phyloP scores from a whole-genome alignment of 805 yeast genomes.

The Lipomyces mesembrius region DNA sequence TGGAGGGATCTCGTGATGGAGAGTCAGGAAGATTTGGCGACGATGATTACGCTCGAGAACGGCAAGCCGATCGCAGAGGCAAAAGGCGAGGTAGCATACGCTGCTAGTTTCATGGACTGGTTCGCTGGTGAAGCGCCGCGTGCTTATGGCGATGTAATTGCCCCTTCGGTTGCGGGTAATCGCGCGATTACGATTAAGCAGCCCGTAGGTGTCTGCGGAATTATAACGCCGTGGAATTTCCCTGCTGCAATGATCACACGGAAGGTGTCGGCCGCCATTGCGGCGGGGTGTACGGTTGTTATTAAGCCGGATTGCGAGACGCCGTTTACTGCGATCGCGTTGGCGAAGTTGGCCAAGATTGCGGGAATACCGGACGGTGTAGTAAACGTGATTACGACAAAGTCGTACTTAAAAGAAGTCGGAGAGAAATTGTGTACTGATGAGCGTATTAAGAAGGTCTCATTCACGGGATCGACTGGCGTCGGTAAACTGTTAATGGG shows the following conservation, averaged over 20 bases:
- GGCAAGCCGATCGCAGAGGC: conserved; percentile 77
- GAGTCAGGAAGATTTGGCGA: conserved; percentile 68
- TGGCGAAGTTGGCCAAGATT: conserved; percentile 61
- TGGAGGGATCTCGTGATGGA: conserved; percentile 60
- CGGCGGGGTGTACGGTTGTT: conserved; percentile 79
- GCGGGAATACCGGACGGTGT: conserved; percentile 78
- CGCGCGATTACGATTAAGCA: conserved; percentile 66
- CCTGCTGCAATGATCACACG: conserved; percentile 59
- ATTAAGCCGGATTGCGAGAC: conserved; percentile 80
- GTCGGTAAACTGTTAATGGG: conserved; percentile 70
- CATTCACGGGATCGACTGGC: conserved; percentile 79
- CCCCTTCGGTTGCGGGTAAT: conserved; percentile 44
- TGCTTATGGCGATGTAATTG: conserved; percentile 64
- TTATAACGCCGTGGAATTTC: conserved; percentile 84
- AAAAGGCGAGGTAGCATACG: conserved; percentile 67
- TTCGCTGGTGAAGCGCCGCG: conserved; percentile 82
- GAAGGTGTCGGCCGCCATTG: conserved; percentile 70
- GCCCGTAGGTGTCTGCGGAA: conserved; percentile 83
- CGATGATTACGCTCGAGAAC: conserved; percentile 66
- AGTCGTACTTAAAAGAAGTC: conserved; percentile 45
- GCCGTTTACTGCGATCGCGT: conserved; percentile 72
- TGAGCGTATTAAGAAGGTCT: conserved; percentile 62
- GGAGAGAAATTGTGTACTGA: conserved; percentile 61
- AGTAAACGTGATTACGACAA: conserved; percentile 61
- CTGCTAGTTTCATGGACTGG: conserved; percentile 86